These are phyloP conservation scores for Millerozyma miso DNA, from an alignment of 805 yeast species.

Conservation along the genomic window DNA sequence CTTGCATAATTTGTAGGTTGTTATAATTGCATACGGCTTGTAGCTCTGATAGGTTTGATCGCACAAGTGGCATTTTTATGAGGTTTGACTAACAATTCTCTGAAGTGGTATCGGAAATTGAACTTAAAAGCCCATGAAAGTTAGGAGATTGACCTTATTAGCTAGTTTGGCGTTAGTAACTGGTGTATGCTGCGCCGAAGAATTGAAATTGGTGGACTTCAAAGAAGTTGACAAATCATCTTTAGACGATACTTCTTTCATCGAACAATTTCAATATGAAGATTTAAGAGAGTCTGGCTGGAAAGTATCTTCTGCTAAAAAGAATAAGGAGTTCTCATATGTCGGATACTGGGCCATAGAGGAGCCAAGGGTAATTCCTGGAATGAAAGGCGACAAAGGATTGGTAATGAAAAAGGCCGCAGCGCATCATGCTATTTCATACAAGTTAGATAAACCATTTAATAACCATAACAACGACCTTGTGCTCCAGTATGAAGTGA, in stretches of 20 bases:
- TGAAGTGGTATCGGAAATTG: too few species aligned
- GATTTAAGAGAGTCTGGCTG: constrained; percentile 26
- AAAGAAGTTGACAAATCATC: constrained; percentile 30
- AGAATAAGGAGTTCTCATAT: constrained; percentile 54
- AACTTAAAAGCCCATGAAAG: not conserved
- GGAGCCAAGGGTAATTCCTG: constrained; percentile 48
- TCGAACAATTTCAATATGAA: constrained; percentile 54
- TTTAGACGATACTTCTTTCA: constrained; percentile 45
- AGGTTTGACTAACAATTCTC: too few species aligned
- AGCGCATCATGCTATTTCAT: constrained; percentile 78
- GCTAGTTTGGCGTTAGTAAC: not conserved
- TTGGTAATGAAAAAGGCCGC: constrained; percentile 73
- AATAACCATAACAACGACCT: constrained; percentile 60
- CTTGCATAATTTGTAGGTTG: too few species aligned
- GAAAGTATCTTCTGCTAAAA: constrained; percentile 53
- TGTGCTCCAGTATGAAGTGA: constrained; percentile 87
- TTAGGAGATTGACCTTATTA: not conserved
- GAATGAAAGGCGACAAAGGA: constrained; percentile 64
- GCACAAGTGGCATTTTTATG: not conserved
- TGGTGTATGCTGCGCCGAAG: not conserved
- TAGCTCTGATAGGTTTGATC: not conserved
- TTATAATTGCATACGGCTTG: not conserved
- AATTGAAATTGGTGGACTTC: constrained; percentile 13
- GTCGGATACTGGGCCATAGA: constrained; percentile 75
- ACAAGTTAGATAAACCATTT: constrained; percentile 52